These are phyloP conservation scores for Eremomyces bilateralis DNA, from an alignment of 495 filamentous ascomycete genomes.

Conservation along the genomic window DNA sequence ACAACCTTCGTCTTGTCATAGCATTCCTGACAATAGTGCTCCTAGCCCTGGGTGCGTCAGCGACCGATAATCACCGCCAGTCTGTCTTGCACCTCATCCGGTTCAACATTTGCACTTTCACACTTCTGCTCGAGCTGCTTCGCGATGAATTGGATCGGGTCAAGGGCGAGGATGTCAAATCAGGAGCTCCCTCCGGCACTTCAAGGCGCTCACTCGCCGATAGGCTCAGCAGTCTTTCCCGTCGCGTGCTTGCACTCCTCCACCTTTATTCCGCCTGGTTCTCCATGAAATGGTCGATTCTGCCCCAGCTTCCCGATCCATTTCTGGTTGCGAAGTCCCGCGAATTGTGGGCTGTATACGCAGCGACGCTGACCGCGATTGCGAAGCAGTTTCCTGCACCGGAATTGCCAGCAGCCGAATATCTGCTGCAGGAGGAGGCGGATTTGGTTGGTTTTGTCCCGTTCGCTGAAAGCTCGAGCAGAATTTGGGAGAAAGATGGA, in stretches of 20 bases:
- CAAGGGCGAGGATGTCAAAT: slow-evolving; percentile 24
- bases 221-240: slow-evolving; percentile 37
- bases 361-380: slow-evolving; percentile 40
- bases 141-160: slow-evolving; percentile 40
- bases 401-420: slow-evolving; percentile 34
- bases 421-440: slow-evolving; percentile 59
- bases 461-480: slow-evolving; percentile 28
- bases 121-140: slow-evolving; percentile 52
- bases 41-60: slow-evolving; percentile 15
- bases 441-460: slow-evolving; percentile 56
- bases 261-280: slow-evolving; percentile 61
- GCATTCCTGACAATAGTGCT: neutral
- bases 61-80: slow-evolving; percentile 20
- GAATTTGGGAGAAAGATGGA: slow-evolving; percentile 26
- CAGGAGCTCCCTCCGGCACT: slow-evolving; percentile 12
- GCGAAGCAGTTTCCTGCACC: slow-evolving; percentile 35
- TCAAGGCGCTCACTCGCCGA: slow-evolving; percentile 21
- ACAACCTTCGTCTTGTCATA: slow-evolving; percentile 12
- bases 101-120: slow-evolving; percentile 65
- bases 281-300: slow-evolving; percentile 17
- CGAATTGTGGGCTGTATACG: slow-evolving; percentile 53
- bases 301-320: no score
- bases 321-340: slow-evolving; percentile 28
- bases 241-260: slow-evolving; percentile 44
- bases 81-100: slow-evolving; percentile 54